Evolutionary conservation across 768 basidiomycete genomes (phyloP), one percentile per base, ranked within the genome.

Genomic region (Galerina sulciceps): DNA sequence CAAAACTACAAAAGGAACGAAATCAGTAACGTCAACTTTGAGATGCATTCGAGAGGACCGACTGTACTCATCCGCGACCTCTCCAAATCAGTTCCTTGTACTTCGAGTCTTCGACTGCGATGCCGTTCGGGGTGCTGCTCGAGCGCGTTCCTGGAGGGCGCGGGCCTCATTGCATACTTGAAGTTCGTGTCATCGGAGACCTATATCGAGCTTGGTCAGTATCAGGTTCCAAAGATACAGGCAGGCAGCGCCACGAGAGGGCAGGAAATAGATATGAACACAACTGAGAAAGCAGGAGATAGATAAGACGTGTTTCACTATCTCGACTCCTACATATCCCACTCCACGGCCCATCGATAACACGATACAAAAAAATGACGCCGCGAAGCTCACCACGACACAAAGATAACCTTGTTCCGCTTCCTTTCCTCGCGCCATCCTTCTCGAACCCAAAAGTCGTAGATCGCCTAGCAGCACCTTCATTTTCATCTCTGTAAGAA

Each of bases 391-490:
- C 69, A 97, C 96, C 96, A 99, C 47, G 85, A 84, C 70, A 86
- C n/a, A 68, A 98, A 96, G 64, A 80, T 73, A 57, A 98, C 78
- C 81, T 97, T 99, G 81, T 87, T 94, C 75, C 95, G 84, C 76
- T 83, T 87, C 37, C n/a, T n/a, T n/a, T n/a, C n/a, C 91, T 91
- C 52, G 78, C 89, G 9, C 79, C 88, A 54, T 82, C 87, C 70
- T 82, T 85, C 77, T 89, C 83, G 67, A 82, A 98, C 65, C 92
- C 89, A 61, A n/a, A 96, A 89, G 73, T 99, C 96, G 68, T 94
- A 96, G 20, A 98, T 83, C n/a, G 90, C 96, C 85, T 87, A 99
- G 75, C 91, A 80, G 69, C 90, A 92, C 60, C n/a, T 89, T 84
- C 26, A n/a, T n/a, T n/a, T n/a, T n/a, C n/a, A 67, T 67, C 70